Conservation (phyloP, 169 alveolate genomes). For the Plasmodium malariae region DNA sequence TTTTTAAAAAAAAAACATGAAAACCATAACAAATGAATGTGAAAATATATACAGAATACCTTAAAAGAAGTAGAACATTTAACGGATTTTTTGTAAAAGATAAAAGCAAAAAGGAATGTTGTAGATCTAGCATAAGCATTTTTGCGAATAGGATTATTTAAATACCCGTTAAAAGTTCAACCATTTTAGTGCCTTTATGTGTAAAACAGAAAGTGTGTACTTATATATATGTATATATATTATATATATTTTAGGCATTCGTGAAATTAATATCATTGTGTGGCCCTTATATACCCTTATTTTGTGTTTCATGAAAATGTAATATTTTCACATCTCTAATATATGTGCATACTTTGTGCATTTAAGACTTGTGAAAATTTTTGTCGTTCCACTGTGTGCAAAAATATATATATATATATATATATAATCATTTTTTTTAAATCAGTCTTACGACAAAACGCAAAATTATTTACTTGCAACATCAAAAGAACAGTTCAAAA, state of each 20-base stretch:
- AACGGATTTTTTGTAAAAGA: neutral
- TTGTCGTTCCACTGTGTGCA: slow-evolving; percentile 5
- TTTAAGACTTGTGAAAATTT: neutral
- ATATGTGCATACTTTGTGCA: slow-evolving; percentile 62
- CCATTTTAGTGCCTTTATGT: neutral
- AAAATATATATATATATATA: slow-evolving; percentile 1
- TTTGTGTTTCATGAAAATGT: neutral
- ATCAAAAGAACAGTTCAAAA: no score
- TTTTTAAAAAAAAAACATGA: slow-evolving; percentile 6
- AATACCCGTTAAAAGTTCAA: neutral
- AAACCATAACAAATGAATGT: slow-evolving; percentile 7
- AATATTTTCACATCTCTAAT: neutral
- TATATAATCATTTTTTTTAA: no score
- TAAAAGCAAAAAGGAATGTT: neutral
- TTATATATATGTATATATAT: neutral
- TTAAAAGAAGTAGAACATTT: neutral
- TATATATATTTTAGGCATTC: no score
- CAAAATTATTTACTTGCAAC: no score
- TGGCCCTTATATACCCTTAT: neutral
- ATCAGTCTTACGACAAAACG: no score
- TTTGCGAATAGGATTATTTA: neutral
- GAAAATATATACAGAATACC: neutral
- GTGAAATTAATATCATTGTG: neutral
- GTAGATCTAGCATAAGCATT: neutral
- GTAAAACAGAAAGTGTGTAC: neutral